Percentiles rank a stretch among this genome's conserved stretches.
Evolutionary conservation across 441 rosid genomes (phyloP).

Genomic region (Croton laevigatus): DNA sequence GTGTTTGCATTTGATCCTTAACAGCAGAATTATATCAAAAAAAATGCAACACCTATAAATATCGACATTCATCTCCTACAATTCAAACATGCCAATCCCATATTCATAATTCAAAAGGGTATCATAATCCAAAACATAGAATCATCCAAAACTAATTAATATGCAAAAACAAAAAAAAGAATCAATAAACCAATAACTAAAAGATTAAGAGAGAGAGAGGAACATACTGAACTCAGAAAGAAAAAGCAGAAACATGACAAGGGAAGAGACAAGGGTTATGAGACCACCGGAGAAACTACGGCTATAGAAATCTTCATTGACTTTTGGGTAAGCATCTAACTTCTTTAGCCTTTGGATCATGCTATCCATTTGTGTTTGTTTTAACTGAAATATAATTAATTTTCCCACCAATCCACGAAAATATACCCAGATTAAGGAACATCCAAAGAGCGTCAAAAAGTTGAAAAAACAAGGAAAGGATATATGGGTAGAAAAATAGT

Average conservation of each 20-base stretch:
- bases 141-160: background rate
- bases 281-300: constrained; percentile 92
- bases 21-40: too few species aligned
- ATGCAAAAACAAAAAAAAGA: background rate
- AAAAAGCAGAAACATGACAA: constrained; percentile 83
- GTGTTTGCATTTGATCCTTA: too few species aligned
- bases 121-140: background rate
- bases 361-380: constrained; percentile 51
- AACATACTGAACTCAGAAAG: constrained; percentile 84
- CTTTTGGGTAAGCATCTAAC: constrained; percentile 89
- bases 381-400: too few species aligned
- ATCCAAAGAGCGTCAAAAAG: background rate
- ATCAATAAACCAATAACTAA: background rate
- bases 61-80: too few species aligned
- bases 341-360: constrained; percentile 60
- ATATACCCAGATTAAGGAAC: too few species aligned
- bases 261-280: constrained; percentile 73
- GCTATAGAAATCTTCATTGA: constrained; percentile 93
- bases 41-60: too few species aligned
- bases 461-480: background rate
- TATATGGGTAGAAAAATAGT: background rate
- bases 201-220: background rate
- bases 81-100: too few species aligned
- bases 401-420: constrained; percentile 7
- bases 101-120: background rate